Conservation (phyloP, 192 early-diverging fungal species). For the Linnemannia hyalina region DNA sequence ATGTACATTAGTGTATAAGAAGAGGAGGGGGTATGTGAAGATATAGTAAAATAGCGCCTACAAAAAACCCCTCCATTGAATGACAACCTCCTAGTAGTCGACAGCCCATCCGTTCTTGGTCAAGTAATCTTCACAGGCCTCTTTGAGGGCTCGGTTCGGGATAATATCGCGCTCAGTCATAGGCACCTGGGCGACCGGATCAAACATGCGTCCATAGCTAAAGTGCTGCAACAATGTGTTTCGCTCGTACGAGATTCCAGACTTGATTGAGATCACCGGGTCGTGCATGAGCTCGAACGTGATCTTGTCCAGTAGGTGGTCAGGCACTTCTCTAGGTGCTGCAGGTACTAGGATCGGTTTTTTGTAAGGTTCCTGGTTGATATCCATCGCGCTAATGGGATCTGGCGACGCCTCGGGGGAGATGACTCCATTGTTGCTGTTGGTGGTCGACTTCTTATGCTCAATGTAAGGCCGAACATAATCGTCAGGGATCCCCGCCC, state of each 20-base stretch:
- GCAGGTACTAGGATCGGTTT: neutral
- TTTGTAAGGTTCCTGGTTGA: neutral
- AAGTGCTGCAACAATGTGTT: constrained; percentile 81
- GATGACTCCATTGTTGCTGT: neutral
- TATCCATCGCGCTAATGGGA: neutral
- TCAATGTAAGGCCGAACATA: constrained; percentile 64
- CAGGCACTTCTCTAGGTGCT: constrained; percentile 63
- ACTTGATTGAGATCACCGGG: constrained; percentile 70
- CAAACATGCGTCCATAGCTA: constrained; percentile 83
- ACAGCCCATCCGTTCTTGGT: constrained; percentile 74
- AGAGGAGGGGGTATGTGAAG: neutral
- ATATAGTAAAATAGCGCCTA: neutral
- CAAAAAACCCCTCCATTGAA: neutral
- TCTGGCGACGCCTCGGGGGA: constrained; percentile 31
- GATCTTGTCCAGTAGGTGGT: constrained; percentile 77
- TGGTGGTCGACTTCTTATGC: constrained; percentile 59
- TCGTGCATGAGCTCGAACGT: constrained; percentile 89
- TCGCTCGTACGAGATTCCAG: constrained; percentile 83
- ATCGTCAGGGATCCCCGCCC: constrained; percentile 55
- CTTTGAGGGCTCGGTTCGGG: constrained; percentile 83
- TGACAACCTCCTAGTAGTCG: constrained; percentile 53
- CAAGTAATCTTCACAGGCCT: constrained; percentile 72
- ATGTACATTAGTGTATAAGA: neutral
- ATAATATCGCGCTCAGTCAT: constrained; percentile 76
- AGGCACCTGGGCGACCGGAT: constrained; percentile 79